Conservation (phyloP, 2,329 filamentous ascomycete species). For the Coleophoma cylindrospora region DNA sequence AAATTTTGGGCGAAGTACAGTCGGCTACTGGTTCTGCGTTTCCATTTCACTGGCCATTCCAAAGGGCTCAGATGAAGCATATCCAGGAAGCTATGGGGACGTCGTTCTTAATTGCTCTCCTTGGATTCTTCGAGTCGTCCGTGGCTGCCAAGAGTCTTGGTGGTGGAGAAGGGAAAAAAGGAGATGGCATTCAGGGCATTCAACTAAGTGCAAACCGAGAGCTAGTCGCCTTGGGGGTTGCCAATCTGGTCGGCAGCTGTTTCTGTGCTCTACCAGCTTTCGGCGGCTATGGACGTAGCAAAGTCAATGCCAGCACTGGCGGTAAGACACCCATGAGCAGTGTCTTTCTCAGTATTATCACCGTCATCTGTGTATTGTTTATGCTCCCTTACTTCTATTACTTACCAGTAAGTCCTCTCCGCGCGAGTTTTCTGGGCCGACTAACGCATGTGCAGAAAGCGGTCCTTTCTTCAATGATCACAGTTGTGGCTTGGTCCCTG, state of each 20-base stretch:
- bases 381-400: conserved; percentile 91
- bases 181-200: conserved; percentile 70
- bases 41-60: conserved; percentile 81
- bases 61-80: conserved; percentile 69
- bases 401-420: conserved; percentile 67
- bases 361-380: conserved; percentile 74
- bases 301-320: conserved; percentile 89
- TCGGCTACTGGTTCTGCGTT: conserved; percentile 68
- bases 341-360: conserved; percentile 77
- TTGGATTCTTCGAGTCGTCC: conserved; percentile 98
- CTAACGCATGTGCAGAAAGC: conserved; percentile 63
- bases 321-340: conserved; percentile 92
- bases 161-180: conserved; percentile 41
- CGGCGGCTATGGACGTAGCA: conserved; percentile 92
- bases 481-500: conserved; percentile 88
- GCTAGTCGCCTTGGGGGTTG: conserved; percentile 83
- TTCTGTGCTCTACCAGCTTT: conserved; percentile 94
- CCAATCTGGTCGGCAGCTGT: conserved; percentile 85
- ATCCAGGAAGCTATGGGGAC: conserved; percentile 85
- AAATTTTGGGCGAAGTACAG: conserved; percentile 77
- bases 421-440: conserved; percentile 4
- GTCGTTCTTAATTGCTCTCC: conserved; percentile 84
- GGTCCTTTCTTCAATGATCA: conserved; percentile 89
- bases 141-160: conserved; percentile 91
- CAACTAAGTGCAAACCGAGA: conserved; percentile 87